Percentiles rank a stretch among this genome's conserved stretches.
phyloP scores from a whole-genome alignment of 108 stramenopile species.

The Discostella pseudostelligera region DNA sequence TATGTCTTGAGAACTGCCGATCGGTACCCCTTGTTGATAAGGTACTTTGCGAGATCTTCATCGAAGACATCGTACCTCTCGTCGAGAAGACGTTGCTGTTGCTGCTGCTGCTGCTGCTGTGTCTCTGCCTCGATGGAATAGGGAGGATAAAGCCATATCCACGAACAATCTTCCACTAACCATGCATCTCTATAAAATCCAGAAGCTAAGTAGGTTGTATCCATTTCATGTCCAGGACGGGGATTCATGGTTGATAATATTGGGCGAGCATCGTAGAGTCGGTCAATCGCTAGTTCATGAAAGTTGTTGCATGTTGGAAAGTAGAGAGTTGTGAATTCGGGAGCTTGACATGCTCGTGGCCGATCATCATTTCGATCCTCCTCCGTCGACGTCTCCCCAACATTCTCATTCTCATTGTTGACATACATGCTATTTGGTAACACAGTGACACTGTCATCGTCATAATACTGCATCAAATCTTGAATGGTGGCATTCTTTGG shows the following conservation, averaged over 20 bases:
- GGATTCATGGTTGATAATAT: conserved; percentile 24
- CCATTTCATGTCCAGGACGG: conserved; percentile 37
- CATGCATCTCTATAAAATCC: conserved; percentile 74
- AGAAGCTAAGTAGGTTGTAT: conserved; percentile 47
- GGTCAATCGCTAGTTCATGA: conserved; percentile 55
- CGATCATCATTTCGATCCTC: conserved; percentile 55
- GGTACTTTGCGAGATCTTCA: conserved; percentile 16
- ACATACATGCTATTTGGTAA: conserved; percentile 19
- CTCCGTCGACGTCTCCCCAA: conserved; percentile 59
- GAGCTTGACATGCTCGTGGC: conserved; percentile 35
- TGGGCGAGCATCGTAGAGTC: conserved; percentile 38
- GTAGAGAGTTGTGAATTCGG: conserved; percentile 31
- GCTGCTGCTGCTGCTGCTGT: conserved; percentile 43
- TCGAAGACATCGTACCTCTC: conserved; percentile 14
- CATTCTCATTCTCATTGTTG: conserved; percentile 17
- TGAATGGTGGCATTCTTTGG: background rate
- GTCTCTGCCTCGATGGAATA: conserved; percentile 46
- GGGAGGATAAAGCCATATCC: conserved; percentile 44
- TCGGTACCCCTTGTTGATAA: conserved; percentile 26
- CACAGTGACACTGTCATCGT: conserved; percentile 21
- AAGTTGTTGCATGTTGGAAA: conserved; percentile 67
- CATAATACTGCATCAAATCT: conserved; percentile 15
- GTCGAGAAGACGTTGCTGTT: conserved; percentile 47
- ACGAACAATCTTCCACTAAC: conserved; percentile 42
- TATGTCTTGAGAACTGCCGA: conserved; percentile 50